Conservation (phyloP, 129 eudicot species). For the Flaveria sonorensis region DNA sequence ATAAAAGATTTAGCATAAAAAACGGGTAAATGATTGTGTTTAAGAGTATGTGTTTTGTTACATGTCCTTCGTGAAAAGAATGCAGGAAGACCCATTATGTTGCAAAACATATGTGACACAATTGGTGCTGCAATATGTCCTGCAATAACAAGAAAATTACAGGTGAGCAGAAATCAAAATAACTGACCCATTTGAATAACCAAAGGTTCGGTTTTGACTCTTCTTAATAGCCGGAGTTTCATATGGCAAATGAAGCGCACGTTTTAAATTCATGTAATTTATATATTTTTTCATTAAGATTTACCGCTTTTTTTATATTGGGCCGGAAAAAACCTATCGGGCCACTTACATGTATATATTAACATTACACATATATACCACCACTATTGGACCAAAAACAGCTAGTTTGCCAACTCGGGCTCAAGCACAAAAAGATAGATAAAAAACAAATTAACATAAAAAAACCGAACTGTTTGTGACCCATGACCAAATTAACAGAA, state of each 20-base stretch:
- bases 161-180: background rate
- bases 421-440: background rate
- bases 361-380: background rate
- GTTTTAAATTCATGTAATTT: background rate
- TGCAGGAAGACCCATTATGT: constrained; percentile 84
- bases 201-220: background rate
- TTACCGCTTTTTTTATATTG: background rate
- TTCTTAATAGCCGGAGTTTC: background rate
- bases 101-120: constrained; percentile 81
- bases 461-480: too few relatives aligned
- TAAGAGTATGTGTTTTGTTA: constrained; percentile 22
- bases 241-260: background rate
- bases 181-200: background rate
- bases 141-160: constrained; percentile 35
- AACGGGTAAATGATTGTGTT: background rate
- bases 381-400: background rate
- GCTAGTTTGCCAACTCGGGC: background rate
- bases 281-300: background rate
- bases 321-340: background rate
- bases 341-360: background rate
- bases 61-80: constrained; percentile 62
- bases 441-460: background rate
- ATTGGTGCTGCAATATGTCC: constrained; percentile 81
- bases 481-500: too few relatives aligned
- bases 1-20: background rate